Evolutionary conservation across 2,329 filamentous ascomycete species (phyloP), one percentile per base, ranked within the genome.

Genomic region (Botrytis aclada): DNA sequence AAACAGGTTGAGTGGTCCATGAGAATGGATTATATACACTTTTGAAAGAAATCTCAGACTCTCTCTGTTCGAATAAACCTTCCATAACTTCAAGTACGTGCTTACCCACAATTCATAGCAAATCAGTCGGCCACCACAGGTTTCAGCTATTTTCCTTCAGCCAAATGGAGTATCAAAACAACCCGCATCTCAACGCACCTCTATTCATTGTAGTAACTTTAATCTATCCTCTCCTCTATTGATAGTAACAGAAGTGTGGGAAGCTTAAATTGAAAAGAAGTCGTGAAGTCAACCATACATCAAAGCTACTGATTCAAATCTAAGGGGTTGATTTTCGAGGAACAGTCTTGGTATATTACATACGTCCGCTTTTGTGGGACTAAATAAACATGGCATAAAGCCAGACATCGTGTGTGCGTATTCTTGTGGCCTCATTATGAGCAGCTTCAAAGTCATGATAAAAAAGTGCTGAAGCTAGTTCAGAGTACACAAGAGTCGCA

Each of bases 401-500:
- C 7, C 25, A 54, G 5, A n/a, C 0, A 16, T 0, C 3, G 32
- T 56, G 1, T 18, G 1, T 18, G 7, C 8, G 6, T 18, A 18
- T 18, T 56, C 6, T 18, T 18, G n/a, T 18, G 6, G 6, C 1
- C n/a, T 32, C 3, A 4, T 9, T 18, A 18, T 29, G n/a, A 1
- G 14, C 14, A 2, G n/a, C 7, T 18, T 29, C n/a, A 56, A 18
- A 9, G n/a, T 18, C n/a, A 18, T 56, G 51, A 56, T 3, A 1
- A 3, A 1, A 29, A 18, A 54, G 1, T 18, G 3, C 58, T 39
- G 12, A 14, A 18, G 8, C 22, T n/a, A 3, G 2, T 0, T 4
- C 4, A 7, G 1, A 9, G n/a, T n/a, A n/a, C n/a, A n/a, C 0
- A 2, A 61, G 0, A 7, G 16, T 12, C 4, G 12, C 2, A 20